These are phyloP conservation scores for Alternaria sp. DNA, from an alignment of 2,329 filamentous ascomycete species.

Conservation along the genomic window DNA sequence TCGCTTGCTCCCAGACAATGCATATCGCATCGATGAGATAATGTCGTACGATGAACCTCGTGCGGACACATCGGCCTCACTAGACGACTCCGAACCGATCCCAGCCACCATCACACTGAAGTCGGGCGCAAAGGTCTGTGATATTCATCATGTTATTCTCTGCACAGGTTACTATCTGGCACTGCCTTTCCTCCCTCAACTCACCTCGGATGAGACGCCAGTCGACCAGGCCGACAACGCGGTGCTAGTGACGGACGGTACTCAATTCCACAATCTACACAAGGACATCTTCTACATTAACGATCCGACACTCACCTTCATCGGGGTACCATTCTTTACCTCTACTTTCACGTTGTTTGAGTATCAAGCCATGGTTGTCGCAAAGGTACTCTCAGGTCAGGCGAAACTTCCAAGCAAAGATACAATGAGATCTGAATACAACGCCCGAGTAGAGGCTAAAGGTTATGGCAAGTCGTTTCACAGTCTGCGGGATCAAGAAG, in stretches of 20 bases:
- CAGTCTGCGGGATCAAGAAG: constrained; percentile 53
- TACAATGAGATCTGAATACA: constrained; percentile 56
- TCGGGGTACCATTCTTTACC: constrained; percentile 71
- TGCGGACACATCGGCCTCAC: background rate
- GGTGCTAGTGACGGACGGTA: constrained; percentile 70
- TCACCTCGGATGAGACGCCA: constrained; percentile 57
- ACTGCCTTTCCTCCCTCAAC: constrained; percentile 68
- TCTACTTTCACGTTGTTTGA: constrained; percentile 75
- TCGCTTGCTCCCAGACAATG: constrained; percentile 63
- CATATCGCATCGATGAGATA: constrained; percentile 63
- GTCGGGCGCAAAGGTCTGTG: constrained; percentile 61
- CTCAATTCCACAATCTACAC: constrained; percentile 71
- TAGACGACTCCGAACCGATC: constrained; percentile 50
- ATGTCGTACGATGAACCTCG: constrained; percentile 54
- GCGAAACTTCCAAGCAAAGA: constrained; percentile 58
- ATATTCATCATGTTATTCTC: constrained; percentile 69
- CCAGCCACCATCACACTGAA: constrained; percentile 62
- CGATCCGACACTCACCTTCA: constrained; percentile 69
- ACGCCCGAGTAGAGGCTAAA: constrained; percentile 46
- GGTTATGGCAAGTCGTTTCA: constrained; percentile 58
- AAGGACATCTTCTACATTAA: constrained; percentile 76
- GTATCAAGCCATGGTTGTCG: constrained; percentile 70
- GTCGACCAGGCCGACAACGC: constrained; percentile 61
- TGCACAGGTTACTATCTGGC: constrained; percentile 75
- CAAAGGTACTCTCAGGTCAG: constrained; percentile 64